phyloP scores from a whole-genome alignment of 148 eudicot species.

The Rhododendron griersonianum region DNA sequence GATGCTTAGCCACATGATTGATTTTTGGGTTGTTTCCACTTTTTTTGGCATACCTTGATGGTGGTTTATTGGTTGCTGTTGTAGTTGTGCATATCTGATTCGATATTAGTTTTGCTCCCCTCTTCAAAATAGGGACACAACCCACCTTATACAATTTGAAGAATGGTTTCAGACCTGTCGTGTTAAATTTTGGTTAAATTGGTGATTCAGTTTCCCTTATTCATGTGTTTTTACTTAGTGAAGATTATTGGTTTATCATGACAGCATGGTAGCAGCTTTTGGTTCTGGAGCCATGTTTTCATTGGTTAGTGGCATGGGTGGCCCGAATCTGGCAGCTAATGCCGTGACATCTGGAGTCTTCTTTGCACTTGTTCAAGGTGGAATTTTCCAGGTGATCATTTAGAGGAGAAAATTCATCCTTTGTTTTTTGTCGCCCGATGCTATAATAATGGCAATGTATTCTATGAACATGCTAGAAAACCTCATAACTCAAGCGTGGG shows the following conservation, averaged over 20 bases:
- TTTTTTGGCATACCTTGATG: neutral
- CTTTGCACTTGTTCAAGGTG: slow-evolving; percentile 95
- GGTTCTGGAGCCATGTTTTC: slow-evolving; percentile 93
- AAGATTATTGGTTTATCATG: slow-evolving; percentile 7
- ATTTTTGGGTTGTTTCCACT: neutral
- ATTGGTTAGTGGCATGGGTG: slow-evolving; percentile 91
- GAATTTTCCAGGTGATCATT: slow-evolving; percentile 64
- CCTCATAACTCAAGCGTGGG: neutral
- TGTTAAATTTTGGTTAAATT: neutral
- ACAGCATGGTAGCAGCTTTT: slow-evolving; percentile 96
- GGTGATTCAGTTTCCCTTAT: neutral
- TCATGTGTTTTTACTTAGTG: neutral
- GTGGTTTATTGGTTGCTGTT: neutral
- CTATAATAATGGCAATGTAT: neutral
- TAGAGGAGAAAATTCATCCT: neutral
- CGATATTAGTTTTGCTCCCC: neutral
- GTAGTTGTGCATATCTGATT: neutral
- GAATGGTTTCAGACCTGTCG: neutral
- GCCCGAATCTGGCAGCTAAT: slow-evolving; percentile 71
- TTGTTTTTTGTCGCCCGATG: neutral
- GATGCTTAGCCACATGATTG: neutral
- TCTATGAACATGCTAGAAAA: neutral
- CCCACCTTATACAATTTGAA: neutral
- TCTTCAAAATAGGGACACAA: neutral
- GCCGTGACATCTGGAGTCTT: slow-evolving; percentile 69